Evolutionary conservation across 768 basidiomycete genomes (phyloP).

Genomic region (Suillus spraguei): DNA sequence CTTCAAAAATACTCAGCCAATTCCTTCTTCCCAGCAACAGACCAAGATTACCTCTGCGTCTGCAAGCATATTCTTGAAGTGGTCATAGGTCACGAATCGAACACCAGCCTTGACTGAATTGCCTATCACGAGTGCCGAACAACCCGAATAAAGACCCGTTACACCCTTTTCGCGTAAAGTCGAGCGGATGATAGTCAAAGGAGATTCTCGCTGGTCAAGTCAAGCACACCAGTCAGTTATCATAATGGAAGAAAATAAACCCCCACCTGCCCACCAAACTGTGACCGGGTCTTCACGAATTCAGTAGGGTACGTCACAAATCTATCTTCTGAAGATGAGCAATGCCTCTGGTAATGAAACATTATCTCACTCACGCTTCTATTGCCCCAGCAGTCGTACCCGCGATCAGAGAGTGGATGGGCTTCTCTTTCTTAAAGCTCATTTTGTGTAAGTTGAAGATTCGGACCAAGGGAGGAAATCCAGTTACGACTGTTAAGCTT

Average conservation of each 20-base stretch:
- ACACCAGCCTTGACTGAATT: constrained; percentile 96
- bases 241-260: not conserved
- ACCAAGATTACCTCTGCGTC: constrained; percentile 67
- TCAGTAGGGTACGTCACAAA: constrained; percentile 90
- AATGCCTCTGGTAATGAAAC: not conserved
- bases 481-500: not conserved
- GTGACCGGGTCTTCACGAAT: constrained; percentile 91
- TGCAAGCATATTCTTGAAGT: constrained; percentile 82
- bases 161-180: constrained; percentile 80
- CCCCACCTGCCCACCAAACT: constrained; percentile 80
- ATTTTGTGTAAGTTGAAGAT: constrained; percentile 27
- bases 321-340: constrained; percentile 46
- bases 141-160: constrained; percentile 90
- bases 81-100: constrained; percentile 92
- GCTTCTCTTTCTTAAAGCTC: constrained; percentile 73
- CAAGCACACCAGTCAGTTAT: not conserved
- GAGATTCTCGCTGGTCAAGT: constrained; percentile 57
- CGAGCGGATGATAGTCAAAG: constrained; percentile 70
- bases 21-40: not conserved
- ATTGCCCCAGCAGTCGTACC: constrained; percentile 92
- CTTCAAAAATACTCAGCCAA: constrained; percentile 40
- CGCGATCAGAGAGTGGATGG: constrained; percentile 84
- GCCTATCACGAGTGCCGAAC: constrained; percentile 85
- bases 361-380: constrained; percentile 70
- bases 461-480: not conserved